Percentiles rank a stretch among this genome's conserved stretches.
Conservation (phyloP, 805 yeast species). For the Lipomyces yamanashiensis region DNA sequence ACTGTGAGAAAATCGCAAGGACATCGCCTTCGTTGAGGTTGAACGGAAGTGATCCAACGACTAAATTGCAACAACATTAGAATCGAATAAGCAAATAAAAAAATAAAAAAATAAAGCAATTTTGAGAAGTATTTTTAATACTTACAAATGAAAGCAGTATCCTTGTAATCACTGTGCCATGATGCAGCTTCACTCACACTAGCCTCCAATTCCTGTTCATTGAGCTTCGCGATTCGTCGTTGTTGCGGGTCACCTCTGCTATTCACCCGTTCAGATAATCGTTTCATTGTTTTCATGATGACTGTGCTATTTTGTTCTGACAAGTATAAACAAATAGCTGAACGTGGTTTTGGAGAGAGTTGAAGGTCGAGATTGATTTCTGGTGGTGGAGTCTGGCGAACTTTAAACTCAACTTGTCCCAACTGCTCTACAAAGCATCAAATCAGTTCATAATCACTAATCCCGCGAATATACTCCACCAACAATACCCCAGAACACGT, state of each 20-base stretch:
- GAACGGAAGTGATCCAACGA: slow-evolving; percentile 70
- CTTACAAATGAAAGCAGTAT: slow-evolving; percentile 70
- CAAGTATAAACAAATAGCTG: not conserved
- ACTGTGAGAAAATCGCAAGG: slow-evolving; percentile 80
- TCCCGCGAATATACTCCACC: no score
- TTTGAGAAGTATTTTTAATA: not conserved
- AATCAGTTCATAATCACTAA: no score
- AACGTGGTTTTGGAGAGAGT: no score
- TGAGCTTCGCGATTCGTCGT: slow-evolving; percentile 42
- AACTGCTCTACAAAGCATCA: not conserved
- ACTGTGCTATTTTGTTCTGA: not conserved
- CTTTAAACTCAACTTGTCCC: slow-evolving; percentile 7
- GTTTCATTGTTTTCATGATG: not conserved
- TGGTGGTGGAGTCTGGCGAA: not conserved
- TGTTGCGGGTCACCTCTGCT: slow-evolving; percentile 9
- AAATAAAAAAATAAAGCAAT: not conserved
- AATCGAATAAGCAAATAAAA: not conserved
- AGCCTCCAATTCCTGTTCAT: slow-evolving; percentile 66
- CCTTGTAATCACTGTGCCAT: slow-evolving; percentile 86
- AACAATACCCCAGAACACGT: not conserved
- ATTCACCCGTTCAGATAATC: slow-evolving; percentile 7
- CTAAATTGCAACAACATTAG: slow-evolving; percentile 25
- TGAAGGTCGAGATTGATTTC: not conserved
- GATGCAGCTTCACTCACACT: slow-evolving; percentile 67
- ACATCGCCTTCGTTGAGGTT: slow-evolving; percentile 76